Conservation (phyloP, 371 early-diverging fungal genomes). For the Mortierella sp. region DNA sequence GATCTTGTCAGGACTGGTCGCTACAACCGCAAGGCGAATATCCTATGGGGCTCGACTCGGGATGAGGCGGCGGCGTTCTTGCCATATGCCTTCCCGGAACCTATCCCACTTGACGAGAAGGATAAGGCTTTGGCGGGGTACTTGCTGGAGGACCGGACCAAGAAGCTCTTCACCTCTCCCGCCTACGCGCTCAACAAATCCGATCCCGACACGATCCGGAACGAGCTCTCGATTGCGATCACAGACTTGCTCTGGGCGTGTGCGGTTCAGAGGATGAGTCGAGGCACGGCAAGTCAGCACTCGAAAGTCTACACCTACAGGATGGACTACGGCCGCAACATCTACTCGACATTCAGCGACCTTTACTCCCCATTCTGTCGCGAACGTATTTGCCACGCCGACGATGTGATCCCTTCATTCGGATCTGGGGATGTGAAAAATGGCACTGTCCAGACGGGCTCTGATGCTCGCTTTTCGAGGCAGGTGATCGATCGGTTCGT, state of each 20-base stretch:
- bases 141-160: not conserved
- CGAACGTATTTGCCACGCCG: slow-evolving; percentile 38
- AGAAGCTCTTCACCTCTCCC: not conserved
- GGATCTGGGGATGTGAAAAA: slow-evolving; percentile 7
- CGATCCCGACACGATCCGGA: slow-evolving; percentile 34
- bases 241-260: slow-evolving; percentile 38
- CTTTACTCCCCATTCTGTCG: slow-evolving; percentile 16
- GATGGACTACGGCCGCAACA: slow-evolving; percentile 40
- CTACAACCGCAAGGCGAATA: slow-evolving; percentile 40
- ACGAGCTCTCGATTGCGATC: slow-evolving; percentile 21
- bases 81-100: not conserved
- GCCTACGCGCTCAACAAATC: slow-evolving; percentile 21
- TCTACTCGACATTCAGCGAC: slow-evolving; percentile 3
- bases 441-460: slow-evolving; percentile 15
- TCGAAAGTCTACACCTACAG: slow-evolving; percentile 33
- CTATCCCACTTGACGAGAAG: not conserved
- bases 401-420: slow-evolving; percentile 27
- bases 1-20: slow-evolving; percentile 14
- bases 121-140: not conserved
- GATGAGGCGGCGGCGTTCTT: slow-evolving; percentile 39
- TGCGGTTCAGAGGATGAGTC: slow-evolving; percentile 28
- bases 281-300: slow-evolving; percentile 23
- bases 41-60: slow-evolving; percentile 43
- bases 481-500: slow-evolving; percentile 50
- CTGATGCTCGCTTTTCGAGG: slow-evolving; percentile 48